Base-by-base conservation (phyloP, 345 rosid genomes). In the Citrus mangshanensis region DNA sequence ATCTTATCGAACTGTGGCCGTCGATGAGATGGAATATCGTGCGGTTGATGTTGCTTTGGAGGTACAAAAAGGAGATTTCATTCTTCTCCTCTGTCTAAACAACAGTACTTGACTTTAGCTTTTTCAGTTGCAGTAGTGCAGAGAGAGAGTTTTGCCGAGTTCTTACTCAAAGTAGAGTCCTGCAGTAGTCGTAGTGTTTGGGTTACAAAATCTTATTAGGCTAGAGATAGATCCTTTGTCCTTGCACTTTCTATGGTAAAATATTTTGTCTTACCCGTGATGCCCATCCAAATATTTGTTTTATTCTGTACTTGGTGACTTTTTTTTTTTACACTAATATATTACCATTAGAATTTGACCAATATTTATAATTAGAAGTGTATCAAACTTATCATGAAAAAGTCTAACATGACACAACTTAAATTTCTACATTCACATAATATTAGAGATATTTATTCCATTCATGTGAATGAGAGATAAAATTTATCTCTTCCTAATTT, bases 361-460 rank as follows among this genome's bases (percentile, higher is more conserved):
- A 40, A 40, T 40, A 40, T 40, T 40, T 40, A 40, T 40, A 40
- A 42, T 3, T 42, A 42, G 0, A 42, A 42, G 0, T 10, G 13
- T 10, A 10, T 10, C 1, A 0, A 0, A 9, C 4, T 1, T 42
- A 9, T 10, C 49, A 1, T 3, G 12, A 8, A 40, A 6, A 40
- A 9, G 0, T 12, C 14, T 42, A 42, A 0, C 0, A 42, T 0
- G 51, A 12, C 4, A 42, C 1, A 46, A 46, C 0, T 46, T 46
- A 12, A 3, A 46, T 12, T 46, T 46, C 0, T 46, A 46, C 0
- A 0, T 4, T 46, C 18, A 13, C 5, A 0, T 10, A 46, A 46
- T 46, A 13, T 46, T 46, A 13, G 0, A 13, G 1, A 46, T 46
- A 3, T 13, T 46, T 46, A 46, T 1, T 46, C 1, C 0, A 3